Base-by-base conservation (phyloP, 108 stramenopile species). In the Skeletonema menzelii region DNA sequence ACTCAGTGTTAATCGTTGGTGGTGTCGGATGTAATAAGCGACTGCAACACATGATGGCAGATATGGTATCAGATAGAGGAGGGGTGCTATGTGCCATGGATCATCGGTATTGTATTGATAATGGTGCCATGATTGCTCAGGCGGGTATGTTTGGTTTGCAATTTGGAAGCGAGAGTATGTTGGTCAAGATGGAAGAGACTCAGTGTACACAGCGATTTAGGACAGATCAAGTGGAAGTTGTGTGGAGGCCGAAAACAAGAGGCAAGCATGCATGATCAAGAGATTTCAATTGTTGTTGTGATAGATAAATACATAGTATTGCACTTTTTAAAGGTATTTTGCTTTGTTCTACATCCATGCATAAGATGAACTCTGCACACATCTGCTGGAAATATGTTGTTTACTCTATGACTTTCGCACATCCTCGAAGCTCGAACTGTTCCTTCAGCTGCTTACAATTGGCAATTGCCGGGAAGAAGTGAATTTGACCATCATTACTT, bases 71-170 rank as follows among this genome's bases (percentile, higher is more conserved):
- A 24, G 96, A 96, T 63, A 85, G 99, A 14, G 96, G 97, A 27
- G 99, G 97, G 22, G 76, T 66, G 8, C 62, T 98, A 12, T 97
- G 96, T 57, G 92, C 93, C 26, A 99, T 99, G 98, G 99, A 99
- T 84, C 88, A 95, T 78, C 77, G 98, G 56, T 99, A 98, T 86
- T 98, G 98, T 77, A 99, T 99, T 65, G 99, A 99, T 82, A 99
- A 99, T 82, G 99, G 99, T 15, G 98, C 97, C 37, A 99, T 99
- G 99, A 99, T 99, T 75, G 98, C 98, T 24, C 98, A 99, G 80
- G 99, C 99, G 8, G 99, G 99, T 10, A 95, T 98, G 35, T 95
- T 99, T 58, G 92, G 95, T 7, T 85, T 96, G 63, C 97, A 98
- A 85, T 89, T 86, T 81, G 97, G 98, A 14, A 77, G 76, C 24